Conservation (phyloP, 805 yeast genomes). For the Hanseniaspora lachancei region DNA sequence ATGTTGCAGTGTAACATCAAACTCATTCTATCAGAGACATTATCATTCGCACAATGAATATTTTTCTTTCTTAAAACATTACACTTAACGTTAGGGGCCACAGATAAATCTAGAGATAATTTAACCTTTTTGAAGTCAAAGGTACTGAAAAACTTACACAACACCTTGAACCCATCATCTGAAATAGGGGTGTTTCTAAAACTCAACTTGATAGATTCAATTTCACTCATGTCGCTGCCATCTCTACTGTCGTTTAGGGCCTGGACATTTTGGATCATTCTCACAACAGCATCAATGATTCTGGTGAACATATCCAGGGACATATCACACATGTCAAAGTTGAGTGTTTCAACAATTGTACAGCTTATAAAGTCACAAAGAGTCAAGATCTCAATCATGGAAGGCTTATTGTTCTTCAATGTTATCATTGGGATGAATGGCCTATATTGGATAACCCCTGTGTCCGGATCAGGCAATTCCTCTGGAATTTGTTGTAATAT, state of each 20-base stretch:
- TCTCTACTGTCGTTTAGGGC: neutral
- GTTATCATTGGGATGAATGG: constrained; percentile 47
- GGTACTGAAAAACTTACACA: constrained; percentile 65
- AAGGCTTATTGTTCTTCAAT: constrained; percentile 74
- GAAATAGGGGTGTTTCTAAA: constrained; percentile 69
- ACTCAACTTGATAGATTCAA: constrained; percentile 57
- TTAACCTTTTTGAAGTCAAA: constrained; percentile 34
- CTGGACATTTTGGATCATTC: constrained; percentile 17
- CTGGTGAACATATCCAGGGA: constrained; percentile 65
- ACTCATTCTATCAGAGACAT: constrained; percentile 32
- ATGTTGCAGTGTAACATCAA: neutral
- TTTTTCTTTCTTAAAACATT: constrained; percentile 32
- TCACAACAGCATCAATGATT: constrained; percentile 49
- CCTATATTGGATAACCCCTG: neutral
- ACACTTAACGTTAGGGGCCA: constrained; percentile 29
- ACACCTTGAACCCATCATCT: constrained; percentile 62
- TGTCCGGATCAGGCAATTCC: constrained; percentile 59
- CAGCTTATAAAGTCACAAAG: constrained; percentile 78
- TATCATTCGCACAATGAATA: constrained; percentile 20
- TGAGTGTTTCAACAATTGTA: constrained; percentile 66
- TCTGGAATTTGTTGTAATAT: constrained; percentile 63
- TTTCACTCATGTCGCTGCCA: constrained; percentile 25
- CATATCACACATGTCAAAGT: constrained; percentile 66
- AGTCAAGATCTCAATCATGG: constrained; percentile 73
- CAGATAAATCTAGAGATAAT: constrained; percentile 50